A percentile compares a stretch with the other conserved stretches of the same genome.
These are phyloP conservation scores for Pseudognaphalium luteoalbum DNA, from an alignment of 129 eudicot species.

Conservation along the genomic window DNA sequence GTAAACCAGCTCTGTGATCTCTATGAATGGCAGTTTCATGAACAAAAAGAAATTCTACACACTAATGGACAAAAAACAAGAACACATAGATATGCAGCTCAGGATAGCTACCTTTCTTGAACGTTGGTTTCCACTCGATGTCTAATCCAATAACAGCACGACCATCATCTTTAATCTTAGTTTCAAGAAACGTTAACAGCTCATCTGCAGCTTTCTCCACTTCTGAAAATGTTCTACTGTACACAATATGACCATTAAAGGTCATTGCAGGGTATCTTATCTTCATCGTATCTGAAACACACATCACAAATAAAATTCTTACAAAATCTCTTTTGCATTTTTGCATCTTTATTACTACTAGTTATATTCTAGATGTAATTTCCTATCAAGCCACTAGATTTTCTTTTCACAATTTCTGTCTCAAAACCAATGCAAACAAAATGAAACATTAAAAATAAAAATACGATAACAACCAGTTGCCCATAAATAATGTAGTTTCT, in stretches of 20 bases:
- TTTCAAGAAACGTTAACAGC: conserved; percentile 56
- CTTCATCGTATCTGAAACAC: conserved; percentile 38
- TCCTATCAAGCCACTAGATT: neutral
- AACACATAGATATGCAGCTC: neutral
- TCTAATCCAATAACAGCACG: conserved; percentile 64
- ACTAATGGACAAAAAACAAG: neutral
- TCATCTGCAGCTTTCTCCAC: conserved; percentile 74
- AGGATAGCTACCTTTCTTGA: conserved; percentile 51
- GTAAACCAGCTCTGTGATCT: neutral
- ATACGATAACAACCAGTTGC: too few species aligned
- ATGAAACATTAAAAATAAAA: neutral
- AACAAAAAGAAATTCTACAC: neutral
- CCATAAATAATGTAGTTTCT: neutral
- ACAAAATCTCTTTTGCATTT: neutral
- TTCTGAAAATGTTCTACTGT: conserved; percentile 66
- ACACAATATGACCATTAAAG: conserved; percentile 67
- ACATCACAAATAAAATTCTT: conserved; percentile 9
- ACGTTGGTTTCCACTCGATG: conserved; percentile 83
- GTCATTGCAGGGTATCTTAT: conserved; percentile 48
- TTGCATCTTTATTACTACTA: neutral
- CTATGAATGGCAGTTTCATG: neutral
- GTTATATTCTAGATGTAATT: neutral
- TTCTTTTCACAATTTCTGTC: neutral
- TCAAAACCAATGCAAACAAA: conserved; percentile 7
- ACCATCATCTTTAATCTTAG: conserved; percentile 45